Base-by-base conservation (phyloP, 1,284 basidiomycete species). In the Apiotrichum gracile region DNA sequence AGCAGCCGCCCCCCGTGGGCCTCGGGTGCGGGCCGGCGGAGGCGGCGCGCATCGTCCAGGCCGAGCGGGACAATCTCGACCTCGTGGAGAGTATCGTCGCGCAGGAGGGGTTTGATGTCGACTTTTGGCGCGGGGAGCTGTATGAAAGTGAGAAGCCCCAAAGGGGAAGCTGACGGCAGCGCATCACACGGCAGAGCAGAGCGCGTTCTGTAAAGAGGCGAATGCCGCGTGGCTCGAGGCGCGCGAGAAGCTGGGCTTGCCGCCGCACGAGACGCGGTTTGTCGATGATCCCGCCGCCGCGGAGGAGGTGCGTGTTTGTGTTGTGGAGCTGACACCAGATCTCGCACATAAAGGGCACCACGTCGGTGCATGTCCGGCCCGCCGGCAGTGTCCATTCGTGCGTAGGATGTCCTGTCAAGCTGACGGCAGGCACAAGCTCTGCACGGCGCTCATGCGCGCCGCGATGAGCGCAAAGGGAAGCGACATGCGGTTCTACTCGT, bases 61-160 rank as follows among this genome's bases (percentile, higher is more conserved):
- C 44, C 31, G 66, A 68, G 55, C 51, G 61, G 7, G 66, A 68
- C 29, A 68, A 68, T 47, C 60, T 63, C 41, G 59, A 65, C 26
- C 45, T 66, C 26, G 57, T 61, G 8, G 21, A 38, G 13, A 37
- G 51, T 12, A 49, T 68, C 4, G 49, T 66, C 26, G 22, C 51
- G 14, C 42, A 55, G 22, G 61, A 68, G 37, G 43, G 50, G 2
- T 34, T 61, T 4, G 49, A 63, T 17, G 64, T 66, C 13, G 66
- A 66, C 41, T 63, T 66, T 33, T 66, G 66, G 66, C 47, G 57
- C 17, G 64, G 66, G 14, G 48, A 66, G 17, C 50, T 62, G 10
- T 40, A 55, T 25, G 61, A 65, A 37, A 58, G 63, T 65, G 35
- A 40, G 62, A 49, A 13, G 4, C 0, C 2, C 9, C 8, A 27